These are phyloP conservation scores for Lunularia cruciata DNA, from an alignment of 225 moss, liverwort and hornwort species.

Conservation along the genomic window DNA sequence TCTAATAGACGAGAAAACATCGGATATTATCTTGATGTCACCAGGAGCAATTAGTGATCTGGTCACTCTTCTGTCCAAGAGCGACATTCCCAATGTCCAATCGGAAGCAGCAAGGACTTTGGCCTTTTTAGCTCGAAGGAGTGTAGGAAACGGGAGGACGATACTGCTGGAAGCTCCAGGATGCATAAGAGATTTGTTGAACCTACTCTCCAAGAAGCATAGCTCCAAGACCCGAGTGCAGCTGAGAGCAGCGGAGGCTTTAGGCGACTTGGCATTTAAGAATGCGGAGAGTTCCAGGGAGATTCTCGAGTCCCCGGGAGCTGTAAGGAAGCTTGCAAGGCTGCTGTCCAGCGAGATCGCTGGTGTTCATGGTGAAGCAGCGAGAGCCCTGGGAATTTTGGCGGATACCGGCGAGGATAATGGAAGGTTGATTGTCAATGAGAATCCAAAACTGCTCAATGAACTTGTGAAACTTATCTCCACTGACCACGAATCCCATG, in stretches of 20 bases:
- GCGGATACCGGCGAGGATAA: conserved; percentile 13
- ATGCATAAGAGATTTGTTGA: conserved; percentile 11
- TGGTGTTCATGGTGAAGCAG: conserved; percentile 20
- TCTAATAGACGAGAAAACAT: conserved; percentile 8
- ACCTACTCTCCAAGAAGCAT: conserved; percentile 19
- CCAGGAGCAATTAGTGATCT: conserved; percentile 17
- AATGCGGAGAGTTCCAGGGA: conserved; percentile 15
- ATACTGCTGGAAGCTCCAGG: conserved; percentile 16
- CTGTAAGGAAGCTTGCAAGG: conserved; percentile 4
- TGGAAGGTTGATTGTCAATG: conserved; percentile 12
- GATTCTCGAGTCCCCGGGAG: conserved; percentile 9
- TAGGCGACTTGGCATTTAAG: conserved; percentile 24
- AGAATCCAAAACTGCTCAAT: conserved; percentile 8
- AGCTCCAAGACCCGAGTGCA: conserved; percentile 16
- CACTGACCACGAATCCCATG: not conserved
- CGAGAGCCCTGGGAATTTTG: conserved; percentile 18
- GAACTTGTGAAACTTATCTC: conserved; percentile 14
- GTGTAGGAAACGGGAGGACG: conserved; percentile 2
- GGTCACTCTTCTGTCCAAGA: conserved; percentile 19
- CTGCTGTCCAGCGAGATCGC: conserved; percentile 7
- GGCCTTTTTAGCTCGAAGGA: conserved; percentile 20
- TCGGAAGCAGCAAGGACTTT: conserved; percentile 22
- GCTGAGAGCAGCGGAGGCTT: conserved; percentile 21
- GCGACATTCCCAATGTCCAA: conserved; percentile 12
- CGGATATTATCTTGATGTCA: conserved; percentile 6